Base-by-base conservation (phyloP, 2,329 filamentous ascomycete species). In the Scedosporium apiospermum region DNA sequence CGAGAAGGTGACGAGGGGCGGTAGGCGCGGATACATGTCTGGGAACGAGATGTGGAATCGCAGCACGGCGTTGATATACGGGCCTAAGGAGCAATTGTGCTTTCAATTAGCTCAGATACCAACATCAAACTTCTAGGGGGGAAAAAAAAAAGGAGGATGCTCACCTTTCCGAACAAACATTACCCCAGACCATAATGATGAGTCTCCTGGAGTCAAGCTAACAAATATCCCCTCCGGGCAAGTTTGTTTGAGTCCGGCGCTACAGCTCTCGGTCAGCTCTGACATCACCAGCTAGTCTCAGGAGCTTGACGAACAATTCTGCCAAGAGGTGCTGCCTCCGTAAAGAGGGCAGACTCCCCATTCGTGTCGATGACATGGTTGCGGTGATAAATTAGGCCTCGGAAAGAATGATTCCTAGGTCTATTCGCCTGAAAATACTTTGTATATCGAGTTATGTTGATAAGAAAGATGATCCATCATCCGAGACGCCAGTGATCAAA, bases 11-110 rank as follows among this genome's bases (percentile, higher is more conserved):
- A 99, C 85, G 18, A 93, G 80, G 9, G 95, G 95, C 60, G 93
- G 90, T 21, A 90, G 77, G 60, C 81, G 77, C 12, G 93, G 93
- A 72, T 96, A 97, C 46, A 83, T 82, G 65, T 88, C 81, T 42
- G 93, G 90, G 69, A 98, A 98, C 26, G 88, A 88, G 66, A 98
- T 89, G 68, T 95, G 88, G 75, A 98, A 96, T 69, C 93, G 89
- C 65, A 98, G 83, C 68, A 97, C 84, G 57, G 92, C 90, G 64
- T 90, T 88, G 21, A 90, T 83, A 76, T 97, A 99, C 18, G 95
- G 93, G 55, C 93, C 93, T 96, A 38, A 49, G 18, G 38, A 49
- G 9, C 30, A 10, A 23, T 21, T 23, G 42, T 38, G 18, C 12
- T 12, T 34, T 7, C 44, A 49, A n/a, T 23, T 23, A 49, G 16